These are phyloP conservation scores for Wallacemonas sp. DNA, from an alignment of 208 protist genomes.

Conservation along the genomic window DNA sequence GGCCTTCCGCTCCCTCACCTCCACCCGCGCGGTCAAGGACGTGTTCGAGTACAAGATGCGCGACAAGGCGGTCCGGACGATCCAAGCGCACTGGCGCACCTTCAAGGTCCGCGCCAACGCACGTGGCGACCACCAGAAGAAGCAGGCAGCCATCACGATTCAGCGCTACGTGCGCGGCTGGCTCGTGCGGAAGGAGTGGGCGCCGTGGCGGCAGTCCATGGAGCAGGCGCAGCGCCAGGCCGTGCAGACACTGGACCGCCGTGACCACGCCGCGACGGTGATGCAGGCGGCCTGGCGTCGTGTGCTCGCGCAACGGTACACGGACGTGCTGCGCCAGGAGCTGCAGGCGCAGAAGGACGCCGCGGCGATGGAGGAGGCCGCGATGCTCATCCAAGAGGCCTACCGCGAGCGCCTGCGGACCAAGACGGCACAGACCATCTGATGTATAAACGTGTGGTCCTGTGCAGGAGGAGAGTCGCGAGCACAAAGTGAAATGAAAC, in stretches of 20 bases:
- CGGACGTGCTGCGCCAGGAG: slow-evolving; percentile 19
- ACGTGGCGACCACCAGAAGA: slow-evolving; percentile 26
- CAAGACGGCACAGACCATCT: slow-evolving; percentile 2
- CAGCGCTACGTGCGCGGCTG: slow-evolving; percentile 72
- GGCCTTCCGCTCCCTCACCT: slow-evolving; percentile 36
- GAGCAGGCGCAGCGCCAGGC: slow-evolving; percentile 32
- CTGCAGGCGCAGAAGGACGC: slow-evolving; percentile 22
- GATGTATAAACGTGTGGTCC: background rate
- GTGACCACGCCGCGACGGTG: slow-evolving; percentile 56
- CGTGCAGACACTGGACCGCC: slow-evolving; percentile 43
- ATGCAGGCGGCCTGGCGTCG: slow-evolving; percentile 84
- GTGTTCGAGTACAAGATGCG: slow-evolving; percentile 11
- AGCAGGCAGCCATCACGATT: slow-evolving; percentile 55
- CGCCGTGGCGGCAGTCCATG: slow-evolving; percentile 28
- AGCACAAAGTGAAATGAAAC: too few species aligned
- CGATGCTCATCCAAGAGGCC: slow-evolving; percentile 60
- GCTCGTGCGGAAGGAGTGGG: slow-evolving; percentile 61
- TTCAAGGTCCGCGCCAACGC: slow-evolving; percentile 28
- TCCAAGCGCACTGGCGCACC: slow-evolving; percentile 66
- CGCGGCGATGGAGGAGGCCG: slow-evolving; percentile 53
- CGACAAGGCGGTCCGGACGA: slow-evolving; percentile 34
- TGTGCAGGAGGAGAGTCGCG: too few species aligned
- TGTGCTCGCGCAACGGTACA: slow-evolving; percentile 23
- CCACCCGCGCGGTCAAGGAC: slow-evolving; percentile 26
- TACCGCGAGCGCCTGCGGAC: slow-evolving; percentile 26